Evolutionary conservation across 176 grass and related monocot genomes (phyloP), one percentile per base, ranked within the genome.

Genomic region (Eragrostis curvula): DNA sequence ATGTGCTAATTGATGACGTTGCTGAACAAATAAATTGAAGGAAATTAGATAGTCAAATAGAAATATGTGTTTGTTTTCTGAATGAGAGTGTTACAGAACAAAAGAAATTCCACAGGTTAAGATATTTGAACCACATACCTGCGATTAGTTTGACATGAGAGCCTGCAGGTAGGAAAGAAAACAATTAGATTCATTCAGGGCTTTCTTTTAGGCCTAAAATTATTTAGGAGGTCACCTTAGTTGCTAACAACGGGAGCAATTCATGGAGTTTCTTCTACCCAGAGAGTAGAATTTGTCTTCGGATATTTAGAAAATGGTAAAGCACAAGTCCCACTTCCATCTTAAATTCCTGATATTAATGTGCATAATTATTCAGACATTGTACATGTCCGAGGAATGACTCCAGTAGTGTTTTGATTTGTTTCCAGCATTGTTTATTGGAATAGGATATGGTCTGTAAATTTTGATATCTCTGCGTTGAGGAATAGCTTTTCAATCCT

Each of bases 91-190:
- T 2, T 36, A 36, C 32, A 36, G 32, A 53, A 13, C 3, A 20
- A 73, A 73, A 21, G 12, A 14, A 73, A 73, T 6, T 56, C 50
- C 18, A 74, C n/a, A 28, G 32, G 64, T 66, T 66, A 66, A 41
- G 64, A 66, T 1, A 49, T 49, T 49, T 49, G 47, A 49, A 14
- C 47, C 12, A 10, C 24, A 0, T 87, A 93, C 88, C 85, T 76
- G 81, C 77, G 66, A 88, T 86, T 48, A 74, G 29, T 10, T 17
- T 84, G 36, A 88, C 70, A 46, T 84, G 46, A 12, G 9, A 46
- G 67, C 80, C 91, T 94, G 79, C 83, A 94, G 55, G 78, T 79
- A 74, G 70, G 78, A 27, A 43, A 74, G 65, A 68, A 0, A 32
- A 49, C 27, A 49, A 49, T 49, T 49, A 49, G 47, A 49, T 49